Evolutionary conservation across 495 filamentous ascomycete genomes (phyloP), one percentile per base, ranked within the genome.

Genomic region (Symbiotaphrina buchneri): DNA sequence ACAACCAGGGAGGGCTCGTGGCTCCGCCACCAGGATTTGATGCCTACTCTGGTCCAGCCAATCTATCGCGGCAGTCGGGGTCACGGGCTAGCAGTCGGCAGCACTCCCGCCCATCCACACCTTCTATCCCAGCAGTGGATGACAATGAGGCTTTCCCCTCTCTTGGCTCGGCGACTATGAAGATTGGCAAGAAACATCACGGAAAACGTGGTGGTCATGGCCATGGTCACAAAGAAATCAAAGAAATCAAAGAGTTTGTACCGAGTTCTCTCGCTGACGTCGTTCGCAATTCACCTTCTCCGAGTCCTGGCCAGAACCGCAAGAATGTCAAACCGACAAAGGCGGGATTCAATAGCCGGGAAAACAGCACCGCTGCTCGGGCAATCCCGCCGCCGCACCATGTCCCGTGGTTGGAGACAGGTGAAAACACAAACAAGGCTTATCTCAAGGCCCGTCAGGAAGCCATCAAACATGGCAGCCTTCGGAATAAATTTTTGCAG

Each of bases 361-460:
- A 91, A 43, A 79, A 82, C 42, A 82, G 70, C 41, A 63, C 68
- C 10, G 74, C 79, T 18, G 78, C 80, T 10, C 65, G 74, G 51
- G 68, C 79, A 6, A 94, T 99, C 35, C 69, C 77, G 4, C 56
- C 70, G 19, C 90, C 90, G 3, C 77, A 84, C 47, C 78, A 94
- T 44, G 82, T 95, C 27, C 90, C 87, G 5, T 99, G 90, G 90
- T 59, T 94, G 1, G 85, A 93, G 47, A 95, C 90, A 2, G 90
- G 90, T n/a, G 69, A 75, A 6, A 69, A 61, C 23, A 74, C 78
- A 28, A 95, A 99, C 51, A 78, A 79, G 52, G 73, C 78, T 23
- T 99, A 99, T 47, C 71, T 95, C 36, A 90, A 91, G 48, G 79
- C 80, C 35, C 69, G 90, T 23, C 75, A 79, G 40, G 81, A 94